Percentiles rank a stretch among this genome's conserved stretches.
Evolutionary conservation across 495 filamentous ascomycete genomes (phyloP).

Genomic region (Penicillium herquei): DNA sequence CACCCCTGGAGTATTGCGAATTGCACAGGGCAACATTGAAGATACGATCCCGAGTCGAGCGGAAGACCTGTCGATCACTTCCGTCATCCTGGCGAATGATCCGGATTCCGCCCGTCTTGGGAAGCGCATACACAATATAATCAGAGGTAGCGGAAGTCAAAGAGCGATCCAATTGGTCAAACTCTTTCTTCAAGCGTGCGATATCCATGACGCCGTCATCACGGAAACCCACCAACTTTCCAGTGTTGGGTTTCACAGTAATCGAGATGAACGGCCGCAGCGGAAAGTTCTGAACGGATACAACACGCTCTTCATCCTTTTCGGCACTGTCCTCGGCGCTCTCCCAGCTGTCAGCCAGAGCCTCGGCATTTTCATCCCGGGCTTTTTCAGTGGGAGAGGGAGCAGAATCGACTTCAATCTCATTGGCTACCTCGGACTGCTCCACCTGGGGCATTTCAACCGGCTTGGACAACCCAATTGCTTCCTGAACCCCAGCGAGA

Average conservation of each 20-base stretch:
- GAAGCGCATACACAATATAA: slow-evolving; percentile 90
- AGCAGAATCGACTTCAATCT: slow-evolving; percentile 44
- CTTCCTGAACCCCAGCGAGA: slow-evolving; percentile 24
- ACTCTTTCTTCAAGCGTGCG: slow-evolving; percentile 91
- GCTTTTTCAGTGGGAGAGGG: background rate
- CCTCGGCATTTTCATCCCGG: slow-evolving; percentile 35
- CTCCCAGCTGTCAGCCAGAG: slow-evolving; percentile 67
- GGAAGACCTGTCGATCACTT: slow-evolving; percentile 83
- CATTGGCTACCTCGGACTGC: slow-evolving; percentile 32
- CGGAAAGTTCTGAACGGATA: slow-evolving; percentile 90
- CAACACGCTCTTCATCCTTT: slow-evolving; percentile 62
- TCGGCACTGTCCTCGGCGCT: slow-evolving; percentile 73
- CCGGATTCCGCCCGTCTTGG: slow-evolving; percentile 84
- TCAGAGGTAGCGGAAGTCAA: slow-evolving; percentile 84
- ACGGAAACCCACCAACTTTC: slow-evolving; percentile 52
- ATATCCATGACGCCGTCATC: slow-evolving; percentile 80
- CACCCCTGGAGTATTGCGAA: slow-evolving; percentile 42
- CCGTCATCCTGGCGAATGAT: slow-evolving; percentile 94
- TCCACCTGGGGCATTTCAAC: background rate
- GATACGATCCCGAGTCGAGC: slow-evolving; percentile 79
- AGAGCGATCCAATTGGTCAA: slow-evolving; percentile 94
- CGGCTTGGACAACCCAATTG: slow-evolving; percentile 16
- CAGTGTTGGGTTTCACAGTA: slow-evolving; percentile 35
- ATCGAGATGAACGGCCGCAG: slow-evolving; percentile 94
- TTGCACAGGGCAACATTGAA: slow-evolving; percentile 88